Percentiles rank a stretch among this genome's conserved stretches.
Conservation (phyloP, 2,329 filamentous ascomycete genomes). For the Sclerotinia subarctica region DNA sequence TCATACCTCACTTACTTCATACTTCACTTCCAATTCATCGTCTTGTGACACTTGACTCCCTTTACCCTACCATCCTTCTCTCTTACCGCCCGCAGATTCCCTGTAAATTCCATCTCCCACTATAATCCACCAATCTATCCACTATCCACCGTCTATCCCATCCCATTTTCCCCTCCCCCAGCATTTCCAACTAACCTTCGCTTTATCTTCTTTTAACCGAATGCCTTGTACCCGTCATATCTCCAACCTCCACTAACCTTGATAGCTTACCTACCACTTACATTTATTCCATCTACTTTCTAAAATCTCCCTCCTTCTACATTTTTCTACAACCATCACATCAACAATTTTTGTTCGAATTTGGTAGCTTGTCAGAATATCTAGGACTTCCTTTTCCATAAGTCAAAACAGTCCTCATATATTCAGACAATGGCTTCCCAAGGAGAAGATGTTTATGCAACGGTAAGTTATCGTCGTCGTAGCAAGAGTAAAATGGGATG, state of each 20-base stretch:
- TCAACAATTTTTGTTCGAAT: not conserved
- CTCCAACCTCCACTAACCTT: not conserved
- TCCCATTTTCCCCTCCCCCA: not conserved
- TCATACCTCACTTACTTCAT: too few relatives aligned
- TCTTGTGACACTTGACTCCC: not conserved
- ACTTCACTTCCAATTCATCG: not conserved
- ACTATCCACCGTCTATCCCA: not conserved
- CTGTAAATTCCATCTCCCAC: not conserved
- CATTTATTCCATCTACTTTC: not conserved
- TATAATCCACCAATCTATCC: not conserved
- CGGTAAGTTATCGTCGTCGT: constrained; percentile 43
- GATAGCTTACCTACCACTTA: not conserved
- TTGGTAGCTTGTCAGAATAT: not conserved
- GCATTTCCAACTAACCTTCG: not conserved
- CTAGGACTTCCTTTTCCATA: too few relatives aligned
- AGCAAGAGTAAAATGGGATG: constrained; percentile 23
- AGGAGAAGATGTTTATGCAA: constrained; percentile 62
- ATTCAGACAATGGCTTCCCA: constrained; percentile 41
- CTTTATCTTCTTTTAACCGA: not conserved
- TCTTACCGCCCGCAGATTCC: constrained; percentile 4
- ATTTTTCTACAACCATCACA: not conserved
- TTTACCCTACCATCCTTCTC: too few relatives aligned
- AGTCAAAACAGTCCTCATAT: not conserved
- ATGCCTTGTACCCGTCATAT: not conserved
- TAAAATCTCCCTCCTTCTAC: not conserved